Conservation (phyloP, 306 rosid species). For the Crotalaria pallida region DNA sequence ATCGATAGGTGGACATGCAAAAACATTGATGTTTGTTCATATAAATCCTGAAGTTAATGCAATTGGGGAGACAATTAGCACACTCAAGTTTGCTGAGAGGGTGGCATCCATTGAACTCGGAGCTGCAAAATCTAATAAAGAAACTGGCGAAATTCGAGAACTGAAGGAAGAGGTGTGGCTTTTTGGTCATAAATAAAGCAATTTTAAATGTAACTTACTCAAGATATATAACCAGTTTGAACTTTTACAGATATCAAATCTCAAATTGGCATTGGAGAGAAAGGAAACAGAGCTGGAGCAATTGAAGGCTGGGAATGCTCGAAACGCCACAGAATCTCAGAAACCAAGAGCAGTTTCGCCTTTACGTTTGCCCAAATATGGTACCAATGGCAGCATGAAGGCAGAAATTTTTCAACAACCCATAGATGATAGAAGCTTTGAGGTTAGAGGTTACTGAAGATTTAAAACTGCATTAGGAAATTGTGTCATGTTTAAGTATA, state of each 20-base stretch:
- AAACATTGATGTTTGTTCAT: conserved; percentile 98
- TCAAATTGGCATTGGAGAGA: conserved; percentile 67
- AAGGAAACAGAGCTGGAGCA: conserved; percentile 81
- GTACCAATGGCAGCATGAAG: conserved; percentile 36
- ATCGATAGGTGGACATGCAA: conserved; percentile 86
- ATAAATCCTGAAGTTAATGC: conserved; percentile 91
- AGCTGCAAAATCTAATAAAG: conserved; percentile 89
- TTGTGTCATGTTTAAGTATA: neutral
- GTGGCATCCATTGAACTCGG: conserved; percentile 91
- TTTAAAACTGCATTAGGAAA: neutral
- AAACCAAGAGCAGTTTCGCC: conserved; percentile 82
- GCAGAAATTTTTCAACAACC: conserved; percentile 49
- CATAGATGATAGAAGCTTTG: conserved; percentile 50
- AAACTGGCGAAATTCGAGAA: conserved; percentile 81
- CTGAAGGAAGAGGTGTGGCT: conserved; percentile 80
- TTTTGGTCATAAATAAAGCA: conserved; percentile 12
- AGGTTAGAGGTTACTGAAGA: conserved; percentile 25
- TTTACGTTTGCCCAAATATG: conserved; percentile 58
- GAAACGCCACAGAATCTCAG: conserved; percentile 47
- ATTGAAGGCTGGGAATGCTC: conserved; percentile 45
- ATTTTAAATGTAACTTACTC: neutral
- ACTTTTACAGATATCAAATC: conserved; percentile 56
- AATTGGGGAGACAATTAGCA: conserved; percentile 93
- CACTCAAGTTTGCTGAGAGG: conserved; percentile 98
- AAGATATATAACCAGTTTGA: neutral